Evolutionary conservation across 106 monocot species (phyloP), one percentile per base, ranked within the genome.

Genomic region (Platanthera zijinensis): DNA sequence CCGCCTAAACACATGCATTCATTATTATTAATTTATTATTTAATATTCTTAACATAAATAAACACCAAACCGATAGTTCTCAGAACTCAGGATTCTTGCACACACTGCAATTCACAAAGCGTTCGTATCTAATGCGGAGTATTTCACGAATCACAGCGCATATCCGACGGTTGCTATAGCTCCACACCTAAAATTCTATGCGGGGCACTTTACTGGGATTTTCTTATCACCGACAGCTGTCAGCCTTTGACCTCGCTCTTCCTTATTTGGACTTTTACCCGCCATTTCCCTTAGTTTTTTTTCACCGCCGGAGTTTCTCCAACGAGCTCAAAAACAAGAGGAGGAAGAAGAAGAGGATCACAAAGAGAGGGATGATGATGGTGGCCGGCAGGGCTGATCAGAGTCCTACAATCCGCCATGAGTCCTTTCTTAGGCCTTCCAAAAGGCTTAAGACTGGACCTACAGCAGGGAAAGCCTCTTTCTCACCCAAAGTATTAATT

Each of bases 291-390:
- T 18, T 18, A 18, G 1, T 59, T 53, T 53, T 53, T 53, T 53
- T 53, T 53, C 25, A 53, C 52, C 9, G 10, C 52, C 13, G 10
- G 14, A 14, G 8, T 14, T 53, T 53, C 14, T 14, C 14, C 6
- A 5, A 2, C 6, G 19, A 61, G 59, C 8, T 61, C 19, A 56
- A 56, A n/a, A 19, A n/a, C 18, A 21, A 6, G 59, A 1, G 7
- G 18, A 59, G 18, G 59, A 59, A 83, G 76, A n/a, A 76, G 64
- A 70, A 53, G 50, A 56, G 46, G 51, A 83, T 9, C 48, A 46
- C 6, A 21, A 6, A 61, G 28, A 47, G 56, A 57, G 75, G 3
- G 78, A 83, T 52, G 80, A 88, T 88, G 88, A 83, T 88, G 85
- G 75, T 78, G 75, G 74, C 78, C 4, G 78, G 75, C 48, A 51